Evolutionary conservation across 1,284 basidiomycete genomes (phyloP).

Genomic region (Schizopora paradoxa): DNA sequence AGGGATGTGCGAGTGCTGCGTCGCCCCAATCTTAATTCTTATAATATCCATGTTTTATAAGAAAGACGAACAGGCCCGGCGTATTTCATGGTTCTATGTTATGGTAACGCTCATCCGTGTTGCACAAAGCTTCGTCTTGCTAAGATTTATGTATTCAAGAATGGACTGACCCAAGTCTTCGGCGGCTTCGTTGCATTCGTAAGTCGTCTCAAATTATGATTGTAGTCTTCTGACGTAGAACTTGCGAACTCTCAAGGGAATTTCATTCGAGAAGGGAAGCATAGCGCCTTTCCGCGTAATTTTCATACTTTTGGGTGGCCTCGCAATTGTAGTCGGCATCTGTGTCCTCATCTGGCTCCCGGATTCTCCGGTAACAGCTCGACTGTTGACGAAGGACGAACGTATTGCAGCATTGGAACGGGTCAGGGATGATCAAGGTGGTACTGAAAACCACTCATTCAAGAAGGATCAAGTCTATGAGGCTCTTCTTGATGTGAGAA

Average conservation of each 20-base stretch:
- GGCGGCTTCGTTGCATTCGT: slow-evolving; percentile 62
- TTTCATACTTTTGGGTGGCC: slow-evolving; percentile 52
- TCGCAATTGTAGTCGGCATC: slow-evolving; percentile 55
- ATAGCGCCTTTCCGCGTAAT: slow-evolving; percentile 57
- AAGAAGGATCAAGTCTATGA: slow-evolving; percentile 57
- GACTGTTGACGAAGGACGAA: slow-evolving; percentile 52
- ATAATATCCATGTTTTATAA: slow-evolving; percentile 66
- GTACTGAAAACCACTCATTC: slow-evolving; percentile 52
- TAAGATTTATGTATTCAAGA: slow-evolving; percentile 29
- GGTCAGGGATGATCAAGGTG: slow-evolving; percentile 59
- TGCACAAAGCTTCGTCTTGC: background rate
- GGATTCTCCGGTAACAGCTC: slow-evolving; percentile 58
- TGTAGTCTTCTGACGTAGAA: background rate
- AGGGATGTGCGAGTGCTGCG: slow-evolving; percentile 65
- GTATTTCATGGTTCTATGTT: slow-evolving; percentile 65
- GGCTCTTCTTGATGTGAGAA: slow-evolving; percentile 50
- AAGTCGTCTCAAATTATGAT: background rate
- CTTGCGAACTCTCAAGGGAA: slow-evolving; percentile 33
- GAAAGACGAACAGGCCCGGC: slow-evolving; percentile 58
- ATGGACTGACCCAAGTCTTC: slow-evolving; percentile 57
- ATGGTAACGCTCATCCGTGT: slow-evolving; percentile 38
- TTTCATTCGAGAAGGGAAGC: slow-evolving; percentile 49
- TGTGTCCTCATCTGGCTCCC: slow-evolving; percentile 56
- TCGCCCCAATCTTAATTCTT: slow-evolving; percentile 55
- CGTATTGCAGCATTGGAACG: slow-evolving; percentile 59